A percentile compares a stretch with the other conserved stretches of the same genome.
These are phyloP conservation scores for Corynascus novoguineensis DNA, from an alignment of 495 filamentous ascomycete species.

Conservation along the genomic window DNA sequence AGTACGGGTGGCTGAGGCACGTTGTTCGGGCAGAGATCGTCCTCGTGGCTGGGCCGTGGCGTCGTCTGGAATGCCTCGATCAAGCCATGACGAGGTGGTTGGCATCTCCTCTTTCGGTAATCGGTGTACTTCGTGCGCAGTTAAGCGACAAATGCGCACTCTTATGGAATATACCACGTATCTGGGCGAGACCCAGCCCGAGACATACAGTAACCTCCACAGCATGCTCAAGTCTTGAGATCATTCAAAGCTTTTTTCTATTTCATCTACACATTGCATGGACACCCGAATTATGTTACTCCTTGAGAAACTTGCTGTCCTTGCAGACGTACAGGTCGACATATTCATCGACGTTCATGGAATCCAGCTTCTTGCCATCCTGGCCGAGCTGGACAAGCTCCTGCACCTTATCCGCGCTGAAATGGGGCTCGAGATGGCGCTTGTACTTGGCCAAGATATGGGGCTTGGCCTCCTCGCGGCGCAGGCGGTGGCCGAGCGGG, in stretches of 20 bases:
- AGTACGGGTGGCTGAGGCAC: neutral
- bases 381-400: conserved; percentile 71
- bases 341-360: conserved; percentile 82
- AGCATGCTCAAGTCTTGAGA: no score
- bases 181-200: no score
- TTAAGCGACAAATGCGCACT: no score
- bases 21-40: neutral
- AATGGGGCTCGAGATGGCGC: conserved; percentile 83
- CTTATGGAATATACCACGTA: no score
- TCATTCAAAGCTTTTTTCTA: neutral
- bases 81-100: no score
- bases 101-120: no score
- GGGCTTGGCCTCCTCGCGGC: conserved; percentile 94
- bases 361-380: conserved; percentile 67
- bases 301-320: conserved; percentile 48
- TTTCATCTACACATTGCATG: conserved; percentile 3
- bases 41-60: neutral
- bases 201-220: no score
- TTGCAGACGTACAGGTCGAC: conserved; percentile 80
- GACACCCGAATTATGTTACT: conserved; percentile 8
- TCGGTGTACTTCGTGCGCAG: no score
- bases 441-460: conserved; percentile 92
- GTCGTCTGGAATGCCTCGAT: no score
- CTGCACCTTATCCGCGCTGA: conserved; percentile 64
- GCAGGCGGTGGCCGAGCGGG: conserved; percentile 83